Evolutionary conservation across 176 grass and related monocot genomes (phyloP), one percentile per base, ranked within the genome.

Genomic region (Poa pratensis): DNA sequence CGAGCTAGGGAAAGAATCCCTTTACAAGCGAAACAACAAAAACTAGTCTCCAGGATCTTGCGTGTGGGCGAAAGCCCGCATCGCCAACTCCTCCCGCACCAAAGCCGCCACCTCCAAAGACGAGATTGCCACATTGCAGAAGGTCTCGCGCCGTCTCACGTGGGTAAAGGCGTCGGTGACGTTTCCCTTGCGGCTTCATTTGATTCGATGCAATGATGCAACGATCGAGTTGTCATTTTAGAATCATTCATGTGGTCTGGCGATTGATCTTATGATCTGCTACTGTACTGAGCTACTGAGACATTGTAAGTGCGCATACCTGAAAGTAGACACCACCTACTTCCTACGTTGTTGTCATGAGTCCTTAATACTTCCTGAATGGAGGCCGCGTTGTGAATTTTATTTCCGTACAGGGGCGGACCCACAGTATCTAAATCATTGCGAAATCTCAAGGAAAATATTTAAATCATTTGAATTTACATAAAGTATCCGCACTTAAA

Each of bases 131-230:
- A n/a, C n/a, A n/a, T n/a, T n/a, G n/a, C n/a, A n/a, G n/a, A n/a
- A n/a, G n/a, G n/a, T n/a, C 28, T 30, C 28, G 28, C 28, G 28
- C 28, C 28, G 28, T 30, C 28, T 30, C 88, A 86, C 83, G 59
- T 89, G 82, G 76, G 18, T 26, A 17, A 57, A 73, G 24, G 22
- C 23, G 27, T 42, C 10, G 39, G 37, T 83, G 84, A 86, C 83
- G 84, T 90, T 86, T 73, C 88, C 65, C 60, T 45, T 12, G 72
- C 53, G 64, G 40, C 32, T 82, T 90, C 88, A 40, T 64, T 30
- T 40, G 77, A 45, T 74, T 80, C 46, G 68, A 53, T 52, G 69
- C 64, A 30, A 30, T 30, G 28, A 68, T 68, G 64, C 64, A 32
- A 32, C 50, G 55, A 59, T 30, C 83, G 69, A 67, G 39, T n/a